These are phyloP conservation scores for Monosporascus ibericus DNA, from an alignment of 2,329 filamentous ascomycete genomes.

Conservation along the genomic window DNA sequence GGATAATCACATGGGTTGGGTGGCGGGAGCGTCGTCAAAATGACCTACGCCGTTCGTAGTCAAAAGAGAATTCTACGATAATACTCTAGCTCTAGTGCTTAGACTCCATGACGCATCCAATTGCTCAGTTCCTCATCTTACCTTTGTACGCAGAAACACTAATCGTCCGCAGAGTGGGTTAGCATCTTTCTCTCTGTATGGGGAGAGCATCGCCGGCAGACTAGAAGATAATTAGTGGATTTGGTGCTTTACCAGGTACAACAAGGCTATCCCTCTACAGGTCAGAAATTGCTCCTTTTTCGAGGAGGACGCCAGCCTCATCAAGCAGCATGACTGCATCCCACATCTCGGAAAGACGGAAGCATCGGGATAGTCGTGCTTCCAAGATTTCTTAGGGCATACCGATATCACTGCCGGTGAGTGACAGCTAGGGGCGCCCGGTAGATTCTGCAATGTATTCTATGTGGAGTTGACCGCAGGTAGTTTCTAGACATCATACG, in stretches of 20 bases:
- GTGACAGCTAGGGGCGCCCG: constrained; percentile 16
- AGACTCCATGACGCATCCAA: not conserved
- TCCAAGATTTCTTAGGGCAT: constrained; percentile 4
- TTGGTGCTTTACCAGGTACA: constrained; percentile 3
- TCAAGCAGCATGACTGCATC: constrained; percentile 2
- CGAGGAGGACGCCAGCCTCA: constrained; percentile 1
- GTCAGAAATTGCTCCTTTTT: constrained; percentile 3
- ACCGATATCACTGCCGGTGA: constrained; percentile 13
- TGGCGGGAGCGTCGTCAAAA: constrained; percentile 32
- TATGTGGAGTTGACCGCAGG: not conserved
- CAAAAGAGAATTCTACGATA: constrained; percentile 21
- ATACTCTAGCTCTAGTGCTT: constrained; percentile 5
- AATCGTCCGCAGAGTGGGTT: not conserved
- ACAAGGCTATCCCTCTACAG: constrained; percentile 6
- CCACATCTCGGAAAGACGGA: constrained; percentile 8
- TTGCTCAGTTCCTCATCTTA: not conserved
- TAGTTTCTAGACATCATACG: not conserved
- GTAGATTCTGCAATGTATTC: constrained; percentile 17
- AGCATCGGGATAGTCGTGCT: constrained; percentile 3
- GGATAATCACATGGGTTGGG: constrained; percentile 23
- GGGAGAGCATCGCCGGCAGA: no score
- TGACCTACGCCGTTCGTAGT: constrained; percentile 25
- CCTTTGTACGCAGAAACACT: constrained; percentile 18
- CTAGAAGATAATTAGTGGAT: no score
- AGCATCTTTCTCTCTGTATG: no score